Evolutionary conservation across 2,329 filamentous ascomycete species (phyloP).

Genomic region (Colletotrichum sojae): DNA sequence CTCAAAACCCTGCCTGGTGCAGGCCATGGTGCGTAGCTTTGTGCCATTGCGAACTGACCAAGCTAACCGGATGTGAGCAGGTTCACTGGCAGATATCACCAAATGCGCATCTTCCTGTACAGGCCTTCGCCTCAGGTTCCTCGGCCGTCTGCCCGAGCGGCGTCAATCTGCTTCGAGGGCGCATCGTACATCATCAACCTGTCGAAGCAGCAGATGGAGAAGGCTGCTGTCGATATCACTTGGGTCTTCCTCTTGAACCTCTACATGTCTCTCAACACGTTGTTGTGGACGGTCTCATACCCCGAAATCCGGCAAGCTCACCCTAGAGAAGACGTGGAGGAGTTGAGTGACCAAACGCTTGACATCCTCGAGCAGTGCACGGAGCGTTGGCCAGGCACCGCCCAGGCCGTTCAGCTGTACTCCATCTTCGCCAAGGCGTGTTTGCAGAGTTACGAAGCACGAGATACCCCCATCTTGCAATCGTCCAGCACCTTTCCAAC

Average conservation of each 20-base stretch:
- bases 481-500: constrained; percentile 56
- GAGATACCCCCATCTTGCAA: constrained; percentile 56
- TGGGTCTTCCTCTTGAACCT: constrained; percentile 94
- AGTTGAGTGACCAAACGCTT: constrained; percentile 80
- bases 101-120: constrained; percentile 89
- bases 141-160: constrained; percentile 84
- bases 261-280: constrained; percentile 92
- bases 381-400: constrained; percentile 92
- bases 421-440: constrained; percentile 88
- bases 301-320: constrained; percentile 83
- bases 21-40: constrained; percentile 78
- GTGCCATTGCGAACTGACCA: not conserved
- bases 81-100: constrained; percentile 81
- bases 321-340: constrained; percentile 80
- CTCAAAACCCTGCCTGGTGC: constrained; percentile 79
- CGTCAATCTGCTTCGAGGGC: constrained; percentile 85
- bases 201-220: constrained; percentile 84
- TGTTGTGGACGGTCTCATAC: constrained; percentile 94
- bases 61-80: constrained; percentile 53
- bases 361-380: constrained; percentile 85
- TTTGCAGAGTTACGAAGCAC: constrained; percentile 85
- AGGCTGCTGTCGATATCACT: constrained; percentile 84
- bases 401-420: constrained; percentile 87
- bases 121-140: constrained; percentile 94
- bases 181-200: constrained; percentile 86